Base-by-base conservation (phyloP, 768 basidiomycete species). In the Tylopilus rubrobrunneus region DNA sequence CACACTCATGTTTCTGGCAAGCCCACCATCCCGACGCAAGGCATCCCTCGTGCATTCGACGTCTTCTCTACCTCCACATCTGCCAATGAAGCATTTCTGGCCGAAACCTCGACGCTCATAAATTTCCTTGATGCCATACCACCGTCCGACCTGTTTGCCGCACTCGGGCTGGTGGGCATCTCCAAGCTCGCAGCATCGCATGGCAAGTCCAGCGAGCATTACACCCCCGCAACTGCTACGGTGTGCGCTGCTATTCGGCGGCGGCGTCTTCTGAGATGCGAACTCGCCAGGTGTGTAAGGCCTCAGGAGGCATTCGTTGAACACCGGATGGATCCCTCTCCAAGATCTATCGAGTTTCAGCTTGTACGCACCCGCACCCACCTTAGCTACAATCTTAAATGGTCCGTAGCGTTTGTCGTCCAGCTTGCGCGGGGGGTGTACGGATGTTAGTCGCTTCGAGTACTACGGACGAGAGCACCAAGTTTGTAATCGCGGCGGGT, bases 111-210 rank as follows among this genome's bases (percentile, higher is more conserved):
- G 15, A 74, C 83, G 8, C 65, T 79, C 10, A 68, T 77, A 19
- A 79, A 82, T 60, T 81, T 85, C 60, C 65, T 83, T 29, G 74
- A 80, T 17, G 4, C 53, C 1, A 14, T 25, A 1, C 53, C 55
- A 2, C 2, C 42, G 7, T 71, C 77, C 29, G 76, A 79, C 48
- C 65, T 72, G 9, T 91, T 91, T 57, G 85, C 82, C 28, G 85
- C 84, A 8, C 69, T 89, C 46, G 80, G 85, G 55, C 62, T 91
- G 40, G 71, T 73, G 1, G 75, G 75, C 17, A 72, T 90, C 6
- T 61, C 73, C 15, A 70, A 76, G 12, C 67, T 88, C 39, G 78
- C 79, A 27, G 56, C 68, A 14, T 66, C 66, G 7, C 71, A 79
- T 53, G 86, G 84, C 12, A 52, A 63, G 27, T 65, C 72, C 7